Base-by-base conservation (phyloP, 805 yeast species). In the Candida sithepensis region DNA sequence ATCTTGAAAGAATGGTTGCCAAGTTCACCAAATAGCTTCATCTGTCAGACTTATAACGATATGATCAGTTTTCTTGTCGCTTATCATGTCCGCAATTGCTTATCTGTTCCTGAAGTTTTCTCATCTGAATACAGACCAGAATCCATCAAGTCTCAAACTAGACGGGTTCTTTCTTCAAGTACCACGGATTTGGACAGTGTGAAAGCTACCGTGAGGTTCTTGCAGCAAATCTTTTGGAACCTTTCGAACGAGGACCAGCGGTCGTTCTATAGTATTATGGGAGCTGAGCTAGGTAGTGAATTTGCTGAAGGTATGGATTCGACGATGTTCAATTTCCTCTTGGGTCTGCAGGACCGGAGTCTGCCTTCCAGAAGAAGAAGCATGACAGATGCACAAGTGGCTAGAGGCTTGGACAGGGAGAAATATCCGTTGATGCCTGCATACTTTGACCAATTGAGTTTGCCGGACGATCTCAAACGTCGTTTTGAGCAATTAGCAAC, bases 231-330 rank as follows among this genome's bases (percentile, higher is more conserved):
- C 5, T 23, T 46, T 4, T 46, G 42, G 42, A 42, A 42, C 24
- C n/a, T 41, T 8, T 14, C 40, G 1, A 12, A 4, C 3, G 4
- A 33, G 20, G 21, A 28, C 16, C 16, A 36, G 18, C 21, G 32
- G 41, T 41, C 16, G 37, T 46, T 46, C 18, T 42, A 30, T 16
- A 8, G 21, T 14, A n/a, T 42, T 1, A 41, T 46, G 23, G 45
- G 49, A 8, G 24, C 16, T 4, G 45, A 46, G 10, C 23, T 46
- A 13, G 49, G 45, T 13, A 10, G 10, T 3, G 40, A 39, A 3
- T 46, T 46, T 36, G 28, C 39, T 2, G 43, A 16, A 10, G 12
- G 6, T 19, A 3, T 28, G 19, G 43, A 41, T 6, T 19, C 37
- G 3, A 7, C 9, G 6, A 36, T 37, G 3, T 20, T 41, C 16